A percentile compares a stretch with the other conserved stretches of the same genome.
Evolutionary conservation across 805 yeast genomes (phyloP).

Genomic region (Maudiozyma serrabonitensis): DNA sequence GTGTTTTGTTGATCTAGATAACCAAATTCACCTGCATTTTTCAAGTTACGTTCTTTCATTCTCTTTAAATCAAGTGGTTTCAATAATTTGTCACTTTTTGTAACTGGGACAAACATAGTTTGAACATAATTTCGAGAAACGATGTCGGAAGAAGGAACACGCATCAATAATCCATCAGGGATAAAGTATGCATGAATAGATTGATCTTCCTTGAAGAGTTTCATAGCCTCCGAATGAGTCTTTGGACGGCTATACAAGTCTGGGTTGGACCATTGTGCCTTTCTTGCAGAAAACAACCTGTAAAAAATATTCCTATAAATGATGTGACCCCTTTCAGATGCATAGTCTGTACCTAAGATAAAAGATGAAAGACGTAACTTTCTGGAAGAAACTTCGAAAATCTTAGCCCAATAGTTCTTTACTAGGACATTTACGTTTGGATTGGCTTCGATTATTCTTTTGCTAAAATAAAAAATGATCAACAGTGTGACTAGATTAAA

Average conservation of each 20-base stretch:
- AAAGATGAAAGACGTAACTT: constrained; percentile 73
- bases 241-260: constrained; percentile 50
- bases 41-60: constrained; percentile 28
- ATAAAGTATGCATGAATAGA: constrained; percentile 48
- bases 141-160: constrained; percentile 82
- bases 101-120: constrained; percentile 71
- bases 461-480: constrained; percentile 32
- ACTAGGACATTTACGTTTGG: constrained; percentile 29
- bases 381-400: constrained; percentile 45
- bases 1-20: constrained; percentile 35
- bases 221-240: constrained; percentile 36
- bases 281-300: constrained; percentile 31
- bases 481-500: constrained; percentile 15
- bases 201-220: constrained; percentile 35
- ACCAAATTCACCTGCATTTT: constrained; percentile 35
- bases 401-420: constrained; percentile 50
- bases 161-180: constrained; percentile 70
- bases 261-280: constrained; percentile 34
- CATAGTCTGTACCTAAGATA: constrained; percentile 49
- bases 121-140: constrained; percentile 56
- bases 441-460: constrained; percentile 19
- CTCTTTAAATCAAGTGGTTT: constrained; percentile 26
- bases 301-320: constrained; percentile 44
- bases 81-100: constrained; percentile 61
- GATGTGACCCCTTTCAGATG: constrained; percentile 62